phyloP scores from a whole-genome alignment of 768 basidiomycete genomes.

The Symmetrospora coprosmae region DNA sequence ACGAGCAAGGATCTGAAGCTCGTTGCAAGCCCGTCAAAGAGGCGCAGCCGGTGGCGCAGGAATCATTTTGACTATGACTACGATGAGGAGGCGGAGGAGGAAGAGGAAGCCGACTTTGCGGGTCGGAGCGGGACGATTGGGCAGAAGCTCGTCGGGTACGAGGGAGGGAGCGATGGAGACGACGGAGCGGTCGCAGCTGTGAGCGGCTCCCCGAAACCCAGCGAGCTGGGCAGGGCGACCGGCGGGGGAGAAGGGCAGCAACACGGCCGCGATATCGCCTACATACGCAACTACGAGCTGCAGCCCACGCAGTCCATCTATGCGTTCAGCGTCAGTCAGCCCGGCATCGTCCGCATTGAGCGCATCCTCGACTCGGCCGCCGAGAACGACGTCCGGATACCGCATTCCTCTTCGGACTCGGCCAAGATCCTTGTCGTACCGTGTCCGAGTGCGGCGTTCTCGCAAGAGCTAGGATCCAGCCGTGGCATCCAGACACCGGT shows the following conservation, averaged over 20 bases:
- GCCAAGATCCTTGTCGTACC: constrained; percentile 59
- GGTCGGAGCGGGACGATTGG: constrained; percentile 15
- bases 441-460: constrained; percentile 64
- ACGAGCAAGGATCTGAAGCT: constrained; percentile 52
- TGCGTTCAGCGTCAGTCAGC: constrained; percentile 57
- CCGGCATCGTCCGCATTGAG: constrained; percentile 62
- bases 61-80: constrained; percentile 42
- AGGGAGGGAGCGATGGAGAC: constrained; percentile 36
- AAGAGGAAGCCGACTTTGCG: constrained; percentile 28
- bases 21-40: constrained; percentile 53
- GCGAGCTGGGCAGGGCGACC: too few relatives aligned
- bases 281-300: constrained; percentile 37
- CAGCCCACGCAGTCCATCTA: constrained; percentile 61
- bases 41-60: too few relatives aligned
- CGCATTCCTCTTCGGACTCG: constrained; percentile 35
- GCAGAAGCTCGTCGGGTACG: constrained; percentile 33
- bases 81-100: constrained; percentile 25
- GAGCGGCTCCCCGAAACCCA: too few relatives aligned
- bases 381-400: constrained; percentile 56
- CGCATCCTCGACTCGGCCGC: constrained; percentile 57
- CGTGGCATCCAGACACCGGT: too few relatives aligned
- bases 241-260: too few relatives aligned
- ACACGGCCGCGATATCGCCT: too few relatives aligned
- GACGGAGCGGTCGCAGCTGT: too few relatives aligned
- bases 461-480: too few relatives aligned